Base-by-base conservation (phyloP, 495 filamentous ascomycete genomes). In the Xylaria curta region DNA sequence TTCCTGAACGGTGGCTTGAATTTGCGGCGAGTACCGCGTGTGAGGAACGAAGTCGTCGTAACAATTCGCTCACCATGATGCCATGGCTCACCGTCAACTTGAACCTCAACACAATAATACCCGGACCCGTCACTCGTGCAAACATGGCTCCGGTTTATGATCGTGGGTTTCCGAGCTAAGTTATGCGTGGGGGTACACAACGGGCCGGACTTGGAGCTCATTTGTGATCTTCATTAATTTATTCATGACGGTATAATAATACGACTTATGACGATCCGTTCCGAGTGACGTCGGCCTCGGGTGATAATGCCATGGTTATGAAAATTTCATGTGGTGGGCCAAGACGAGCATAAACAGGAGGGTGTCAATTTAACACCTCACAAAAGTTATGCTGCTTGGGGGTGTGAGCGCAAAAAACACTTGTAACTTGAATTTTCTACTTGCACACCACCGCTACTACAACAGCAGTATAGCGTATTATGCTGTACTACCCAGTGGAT, bases 21-120 rank as follows among this genome's bases (percentile, higher is more conserved):
- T 21, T 3, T 38, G n/a, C 40, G 13, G 62, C 44, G 28, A 51
- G 21, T n/a, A 17, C 24, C 31, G 17, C 19, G 63, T 51, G 63
- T 51, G 63, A 66, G 8, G 36, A 53, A 31, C 46, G 28, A 46
- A 49, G 44, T 38, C 40, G 42, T 65, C 44, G n/a, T 65, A 65
- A 66, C 63, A 66, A 66, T 66, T 66, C 63, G 63, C 63, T 66
- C 63, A 66, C 44, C 63, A 66, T 66, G 46, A 49, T 53, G 44
- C 46, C 63, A 66, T 66, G 28, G 63, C 63, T 66, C 46, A 66
- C 63, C 63, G 28, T 31, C 3, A 1, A 31, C 1, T 3, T 31
- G 28, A 31, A 31, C 28, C 28, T 31, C 28, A 31, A 26, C 51
- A 38, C 36, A 6, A 42, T 42, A 40, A 36, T 62, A 62, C 21